A percentile compares a stretch with the other conserved stretches of the same genome.
These are phyloP conservation scores for Sporothrix luriei DNA, from an alignment of 2,329 filamentous ascomycete species.

Conservation along the genomic window DNA sequence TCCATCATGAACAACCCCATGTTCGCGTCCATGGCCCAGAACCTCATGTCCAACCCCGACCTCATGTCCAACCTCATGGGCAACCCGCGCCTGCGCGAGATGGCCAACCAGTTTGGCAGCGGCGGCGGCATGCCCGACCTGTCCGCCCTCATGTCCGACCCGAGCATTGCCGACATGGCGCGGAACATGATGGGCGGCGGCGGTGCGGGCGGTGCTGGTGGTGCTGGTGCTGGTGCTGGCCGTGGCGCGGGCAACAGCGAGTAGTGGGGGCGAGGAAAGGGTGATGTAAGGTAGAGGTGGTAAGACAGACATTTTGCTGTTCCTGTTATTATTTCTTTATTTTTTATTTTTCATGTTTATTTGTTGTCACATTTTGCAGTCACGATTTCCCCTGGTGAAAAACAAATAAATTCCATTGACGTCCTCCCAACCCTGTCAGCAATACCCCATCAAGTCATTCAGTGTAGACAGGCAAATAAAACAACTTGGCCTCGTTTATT, in stretches of 20 bases:
- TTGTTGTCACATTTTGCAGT: too few relatives aligned
- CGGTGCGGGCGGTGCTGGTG: conserved; percentile 28
- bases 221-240: conserved; percentile 19
- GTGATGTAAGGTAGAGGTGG: neutral
- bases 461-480: too few relatives aligned
- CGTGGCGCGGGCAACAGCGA: conserved; percentile 10
- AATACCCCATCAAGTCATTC: too few relatives aligned
- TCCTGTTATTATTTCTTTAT: neutral
- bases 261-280: neutral
- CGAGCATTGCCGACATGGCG: conserved; percentile 82
- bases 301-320: neutral
- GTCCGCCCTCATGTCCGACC: conserved; percentile 83
- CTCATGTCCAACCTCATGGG: conserved; percentile 90
- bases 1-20: conserved; percentile 96
- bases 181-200: conserved; percentile 41
- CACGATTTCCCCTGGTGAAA: too few relatives aligned
- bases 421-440: too few relatives aligned
- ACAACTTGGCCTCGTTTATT: too few relatives aligned
- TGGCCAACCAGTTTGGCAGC: conserved; percentile 77
- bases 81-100: conserved; percentile 84
- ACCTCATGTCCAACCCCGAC: conserved; percentile 94
- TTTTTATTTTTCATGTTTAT: too few relatives aligned
- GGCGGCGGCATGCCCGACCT: conserved; percentile 78
- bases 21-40: conserved; percentile 97
- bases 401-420: too few relatives aligned